phyloP scores from a whole-genome alignment of 176 grass and related monocot genomes.

The Chrysopogon serrulatus region DNA sequence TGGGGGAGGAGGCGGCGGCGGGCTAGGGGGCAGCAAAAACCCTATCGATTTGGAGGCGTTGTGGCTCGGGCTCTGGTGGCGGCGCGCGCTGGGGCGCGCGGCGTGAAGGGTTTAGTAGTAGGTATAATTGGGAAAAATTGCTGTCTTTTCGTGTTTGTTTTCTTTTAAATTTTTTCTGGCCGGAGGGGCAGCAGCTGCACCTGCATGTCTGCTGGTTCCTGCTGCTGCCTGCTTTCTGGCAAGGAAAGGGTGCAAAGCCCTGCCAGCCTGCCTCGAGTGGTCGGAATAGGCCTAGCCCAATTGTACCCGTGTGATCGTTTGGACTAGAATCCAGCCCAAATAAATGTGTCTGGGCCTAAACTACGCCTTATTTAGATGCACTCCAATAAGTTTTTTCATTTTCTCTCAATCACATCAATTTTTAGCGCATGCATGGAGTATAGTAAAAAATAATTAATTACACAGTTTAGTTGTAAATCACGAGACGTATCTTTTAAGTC shows the following conservation, averaged over 20 bases:
- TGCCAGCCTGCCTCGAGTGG: background rate
- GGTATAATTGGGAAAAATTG: conserved; percentile 1
- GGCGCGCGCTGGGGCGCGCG: conserved; percentile 9
- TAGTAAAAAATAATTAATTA: no score
- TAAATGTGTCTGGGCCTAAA: no score
- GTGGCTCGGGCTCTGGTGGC: conserved; percentile 31
- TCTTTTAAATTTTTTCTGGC: background rate
- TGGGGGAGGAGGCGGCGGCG: conserved; percentile 15
- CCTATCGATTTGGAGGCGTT: conserved; percentile 38
- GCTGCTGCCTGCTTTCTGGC: no score
- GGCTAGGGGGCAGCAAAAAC: conserved; percentile 33
- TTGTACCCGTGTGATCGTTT: background rate
- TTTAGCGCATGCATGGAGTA: no score
- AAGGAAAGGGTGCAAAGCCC: no score
- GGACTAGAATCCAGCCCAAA: background rate
- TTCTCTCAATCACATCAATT: no score
- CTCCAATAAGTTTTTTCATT: no score
- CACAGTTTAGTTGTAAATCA: no score
- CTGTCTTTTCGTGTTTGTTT: conserved; percentile 16
- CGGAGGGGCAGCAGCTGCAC: no score
- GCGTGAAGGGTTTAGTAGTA: conserved; percentile 22
- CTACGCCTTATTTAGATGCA: no score
- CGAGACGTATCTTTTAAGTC: no score
- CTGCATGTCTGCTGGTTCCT: no score
- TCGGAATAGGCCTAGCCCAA: background rate